Evolutionary conservation across 345 rosid species (phyloP).

Genomic region (Sonneratia alba): DNA sequence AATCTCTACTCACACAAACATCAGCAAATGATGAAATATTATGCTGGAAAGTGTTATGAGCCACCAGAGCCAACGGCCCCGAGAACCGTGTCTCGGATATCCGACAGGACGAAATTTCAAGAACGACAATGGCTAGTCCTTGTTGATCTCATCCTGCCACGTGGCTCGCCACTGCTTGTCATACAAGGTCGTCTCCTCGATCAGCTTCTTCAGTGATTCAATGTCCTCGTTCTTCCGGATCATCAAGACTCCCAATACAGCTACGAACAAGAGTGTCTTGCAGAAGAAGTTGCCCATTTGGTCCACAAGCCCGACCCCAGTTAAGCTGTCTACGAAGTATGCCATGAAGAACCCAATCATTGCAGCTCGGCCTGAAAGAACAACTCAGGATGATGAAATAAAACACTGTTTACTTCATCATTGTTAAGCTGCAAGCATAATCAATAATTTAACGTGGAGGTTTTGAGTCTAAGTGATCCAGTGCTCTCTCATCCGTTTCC

Average conservation of each 20-base stretch:
- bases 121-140: no score
- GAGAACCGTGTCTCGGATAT: no score
- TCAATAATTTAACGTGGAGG: no score
- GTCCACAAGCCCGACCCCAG: conserved; percentile 88
- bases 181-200: conserved; percentile 79
- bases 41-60: no score
- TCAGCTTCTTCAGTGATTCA: conserved; percentile 51
- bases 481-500: no score
- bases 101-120: no score
- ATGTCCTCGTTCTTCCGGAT: conserved; percentile 84
- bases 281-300: conserved; percentile 97
- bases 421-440: no score
- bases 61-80: no score
- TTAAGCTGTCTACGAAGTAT: conserved; percentile 85
- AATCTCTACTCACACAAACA: not conserved
- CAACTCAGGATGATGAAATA: not conserved
- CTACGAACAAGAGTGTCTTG: conserved; percentile 77
- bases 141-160: conserved; percentile 56
- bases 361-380: conserved; percentile 72
- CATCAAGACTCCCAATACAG: conserved; percentile 67
- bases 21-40: not conserved
- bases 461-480: no score
- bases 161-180: conserved; percentile 97
- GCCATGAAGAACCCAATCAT: conserved; percentile 99
- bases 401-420: no score